Conservation (phyloP, 2,329 filamentous ascomycete species). For the Nakataea oryzae region DNA sequence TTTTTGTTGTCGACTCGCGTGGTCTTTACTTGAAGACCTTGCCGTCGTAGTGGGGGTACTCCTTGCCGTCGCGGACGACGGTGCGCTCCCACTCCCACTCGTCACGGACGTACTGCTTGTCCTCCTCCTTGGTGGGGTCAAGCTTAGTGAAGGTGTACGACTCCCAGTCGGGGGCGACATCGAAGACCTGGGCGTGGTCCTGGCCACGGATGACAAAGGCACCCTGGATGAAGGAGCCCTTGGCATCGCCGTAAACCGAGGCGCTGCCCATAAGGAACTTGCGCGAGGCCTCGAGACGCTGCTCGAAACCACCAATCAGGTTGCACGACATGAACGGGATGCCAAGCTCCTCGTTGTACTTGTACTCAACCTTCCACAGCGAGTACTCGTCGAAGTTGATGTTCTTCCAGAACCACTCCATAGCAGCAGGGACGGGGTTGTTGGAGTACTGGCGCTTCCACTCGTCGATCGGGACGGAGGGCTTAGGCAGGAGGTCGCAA, state of each 20-base stretch:
- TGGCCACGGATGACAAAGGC: conserved; percentile 93
- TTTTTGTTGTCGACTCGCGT: conserved; percentile 6
- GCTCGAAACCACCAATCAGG: conserved; percentile 96
- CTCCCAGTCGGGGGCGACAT: conserved; percentile 95
- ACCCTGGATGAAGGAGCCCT: conserved; percentile 85
- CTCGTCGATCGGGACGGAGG: conserved; percentile 81
- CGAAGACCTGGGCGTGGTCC: conserved; percentile 76
- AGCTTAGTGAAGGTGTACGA: conserved; percentile 96
- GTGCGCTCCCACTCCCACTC: conserved; percentile 91
- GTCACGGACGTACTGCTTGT: conserved; percentile 76
- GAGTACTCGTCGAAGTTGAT: conserved; percentile 92
- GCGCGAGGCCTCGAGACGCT: conserved; percentile 91
- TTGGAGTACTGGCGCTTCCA: conserved; percentile 99
- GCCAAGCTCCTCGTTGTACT: conserved; percentile 98
- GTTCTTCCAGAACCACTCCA: conserved; percentile 99
- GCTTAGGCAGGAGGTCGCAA: conserved; percentile 70
- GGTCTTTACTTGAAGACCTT: conserved; percentile 94
- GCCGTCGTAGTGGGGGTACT: conserved; percentile 77
- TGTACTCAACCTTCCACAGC: conserved; percentile 89
- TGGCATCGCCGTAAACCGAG: conserved; percentile 81
- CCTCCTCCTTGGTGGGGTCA: conserved; percentile 74
- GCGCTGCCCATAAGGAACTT: conserved; percentile 93
- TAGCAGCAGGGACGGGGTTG: conserved; percentile 71
- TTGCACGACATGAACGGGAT: conserved; percentile 99
- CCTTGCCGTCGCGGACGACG: conserved; percentile 71